Base-by-base conservation (phyloP, 805 yeast genomes). In the Spathaspora sp. region DNA sequence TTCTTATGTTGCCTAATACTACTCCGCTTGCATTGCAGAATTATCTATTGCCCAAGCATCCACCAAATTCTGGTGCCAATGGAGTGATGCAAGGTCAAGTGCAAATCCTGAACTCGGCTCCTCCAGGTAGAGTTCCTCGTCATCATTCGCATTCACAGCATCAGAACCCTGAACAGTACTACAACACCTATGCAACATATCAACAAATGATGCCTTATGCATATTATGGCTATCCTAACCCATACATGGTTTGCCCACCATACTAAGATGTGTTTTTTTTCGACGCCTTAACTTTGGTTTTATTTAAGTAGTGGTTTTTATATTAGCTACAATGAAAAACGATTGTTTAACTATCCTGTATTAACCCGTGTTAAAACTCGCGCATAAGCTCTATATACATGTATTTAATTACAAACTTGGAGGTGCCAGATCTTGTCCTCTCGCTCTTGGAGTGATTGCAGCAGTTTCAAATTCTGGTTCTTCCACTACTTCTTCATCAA, bases 401-500 rank as follows among this genome's bases (percentile, higher is more conserved):
- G 40, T 5, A 10, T 14, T 31, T 3, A 31, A 31, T 35, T 35
- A 35, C 40, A 42, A 42, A 42, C 26, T 42, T 29, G 48, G 48
- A 8, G 42, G 42, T 29, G 48, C 48, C 45, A 40, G 18, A 2
- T 52, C 53, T 5, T 50, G 47, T 3, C 59, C 64, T 54, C 73
- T 60, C n/a, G 57, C 14, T 35, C 61, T 58, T 9, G 73, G 74
- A 11, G 56, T 55, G 40, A 68, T 47, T 20, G 47, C 46, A 8
- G 54, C 48, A 44, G 53, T 31, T 48, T 54, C 35, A 47, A 52
- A 20, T 6, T 49, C 20, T 28, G 46, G 38, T 14, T 47, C 51
- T 5, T 45, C 50, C 26, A 63, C 73, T 7, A 35, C 40, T 35
- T 35, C 40, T 5, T 79, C 83, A 9, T 78, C 82, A 2, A 77